These are phyloP conservation scores for Eucalyptus dawsonii DNA, from an alignment of 345 rosid species.

Conservation along the genomic window DNA sequence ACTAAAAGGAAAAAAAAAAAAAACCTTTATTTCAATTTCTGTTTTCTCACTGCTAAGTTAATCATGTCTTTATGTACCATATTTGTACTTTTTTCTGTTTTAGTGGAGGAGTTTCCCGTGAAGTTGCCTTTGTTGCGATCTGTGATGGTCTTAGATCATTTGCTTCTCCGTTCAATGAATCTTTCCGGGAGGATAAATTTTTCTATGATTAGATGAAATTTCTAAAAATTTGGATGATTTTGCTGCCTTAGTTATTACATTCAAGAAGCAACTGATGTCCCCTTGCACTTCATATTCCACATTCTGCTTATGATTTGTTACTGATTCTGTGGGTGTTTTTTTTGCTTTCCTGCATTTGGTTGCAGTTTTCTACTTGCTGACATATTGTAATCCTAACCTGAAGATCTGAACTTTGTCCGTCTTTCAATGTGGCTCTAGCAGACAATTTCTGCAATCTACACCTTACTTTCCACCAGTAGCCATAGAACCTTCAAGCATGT, in stretches of 20 bases:
- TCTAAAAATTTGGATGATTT: neutral
- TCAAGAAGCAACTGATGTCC: neutral
- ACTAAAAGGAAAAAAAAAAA: neutral
- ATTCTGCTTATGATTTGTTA: neutral
- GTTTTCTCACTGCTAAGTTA: neutral
- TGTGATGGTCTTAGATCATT: neutral
- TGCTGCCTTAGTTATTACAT: neutral
- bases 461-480: neutral
- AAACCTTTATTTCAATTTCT: neutral
- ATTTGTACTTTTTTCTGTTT: neutral
- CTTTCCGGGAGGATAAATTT: neutral
- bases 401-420: neutral
- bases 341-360: neutral
- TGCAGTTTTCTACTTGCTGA: neutral
- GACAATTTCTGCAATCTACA: neutral
- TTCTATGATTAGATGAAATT: neutral
- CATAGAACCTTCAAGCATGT: constrained; percentile 26
- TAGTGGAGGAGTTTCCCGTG: neutral
- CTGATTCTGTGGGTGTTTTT: neutral
- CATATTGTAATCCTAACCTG: neutral
- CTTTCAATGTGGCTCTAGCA: neutral
- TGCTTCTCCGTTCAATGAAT: neutral
- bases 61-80: neutral
- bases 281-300: neutral
- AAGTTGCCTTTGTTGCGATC: neutral